Base-by-base conservation (phyloP, 768 basidiomycete species). In the Wakefieldia striispora region DNA sequence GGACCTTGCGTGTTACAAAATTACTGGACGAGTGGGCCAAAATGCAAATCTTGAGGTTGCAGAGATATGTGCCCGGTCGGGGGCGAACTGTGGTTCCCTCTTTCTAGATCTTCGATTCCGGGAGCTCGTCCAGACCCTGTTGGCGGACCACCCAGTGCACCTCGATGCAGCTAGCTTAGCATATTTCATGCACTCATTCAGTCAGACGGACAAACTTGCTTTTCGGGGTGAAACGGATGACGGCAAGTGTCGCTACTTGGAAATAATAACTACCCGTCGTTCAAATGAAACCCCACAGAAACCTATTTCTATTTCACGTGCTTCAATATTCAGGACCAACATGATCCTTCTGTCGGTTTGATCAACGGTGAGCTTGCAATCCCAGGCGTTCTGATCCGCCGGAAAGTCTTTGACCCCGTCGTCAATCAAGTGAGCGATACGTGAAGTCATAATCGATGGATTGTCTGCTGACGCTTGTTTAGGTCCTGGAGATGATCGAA, bases 301-400 rank as follows among this genome's bases (percentile, higher is more conserved):
- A 84, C 81, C 47, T 85, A 84, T 74, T 93, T 93, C 71, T 82
- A 89, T 64, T 94, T 93, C 67, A 92, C 84, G 27, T 92, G 89
- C 67, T 94, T 94, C 75, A 93, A 93, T 55, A 82, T 85, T 14
- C 84, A 89, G 56, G 89, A 91, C 62, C 82, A 84, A 8, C 79
- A 91, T 59, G 91, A 94, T 65, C 78, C 86, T 1, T 74, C 78
- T 21, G 88, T 92, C 20, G 91, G 91, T 1, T 71, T 93, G 45
- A 72, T 87, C 51, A 86, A 93, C 58, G 91, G 91, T 2, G 86
- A 95, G 65, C 76, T 95, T 3, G 82, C 82, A 12, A 88, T 94
- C 55, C 88, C 89, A 3, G 91, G 91, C 16, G 83, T 79, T 55
- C 69, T 91, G 17, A 74, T 95, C 44, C 83, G 91, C 24, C 74